These are phyloP conservation scores for Pseudoturritis turrita DNA, from an alignment of 345 rosid species.

Conservation along the genomic window DNA sequence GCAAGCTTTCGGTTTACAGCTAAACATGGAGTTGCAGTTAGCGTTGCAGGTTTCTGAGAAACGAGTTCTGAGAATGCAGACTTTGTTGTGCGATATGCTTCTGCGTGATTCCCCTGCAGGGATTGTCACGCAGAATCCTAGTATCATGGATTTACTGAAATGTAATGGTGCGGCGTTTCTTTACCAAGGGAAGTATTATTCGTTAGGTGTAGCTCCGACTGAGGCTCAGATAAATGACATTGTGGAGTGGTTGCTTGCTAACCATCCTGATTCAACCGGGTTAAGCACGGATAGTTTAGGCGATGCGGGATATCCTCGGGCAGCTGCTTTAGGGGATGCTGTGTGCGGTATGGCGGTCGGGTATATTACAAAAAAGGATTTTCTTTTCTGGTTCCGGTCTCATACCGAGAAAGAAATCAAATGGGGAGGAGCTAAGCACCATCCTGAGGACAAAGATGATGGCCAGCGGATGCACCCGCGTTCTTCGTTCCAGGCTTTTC, in stretches of 20 bases:
- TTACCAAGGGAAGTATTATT: conserved; percentile 70
- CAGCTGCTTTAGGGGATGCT: conserved; percentile 84
- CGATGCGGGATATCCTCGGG: conserved; percentile 89
- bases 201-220: conserved; percentile 78
- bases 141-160: conserved; percentile 92
- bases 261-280: conserved; percentile 91
- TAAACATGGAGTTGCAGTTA: conserved; percentile 97
- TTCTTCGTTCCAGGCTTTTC: conserved; percentile 92
- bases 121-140: conserved; percentile 91
- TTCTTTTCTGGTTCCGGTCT: conserved; percentile 96
- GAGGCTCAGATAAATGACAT: conserved; percentile 81
- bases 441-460: conserved; percentile 94
- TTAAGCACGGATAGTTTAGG: conserved; percentile 89
- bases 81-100: conserved; percentile 94
- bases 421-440: conserved; percentile 99
- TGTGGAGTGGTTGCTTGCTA: conserved; percentile 81
- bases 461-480: conserved; percentile 97
- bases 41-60: conserved; percentile 85
- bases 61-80: conserved; percentile 87
- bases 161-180: conserved; percentile 96
- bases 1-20: conserved; percentile 97
- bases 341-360: conserved; percentile 99
- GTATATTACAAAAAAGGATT: conserved; percentile 73
- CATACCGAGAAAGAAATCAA: conserved; percentile 94
- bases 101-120: conserved; percentile 95